Conservation (phyloP, 1,284 basidiomycete species). For the Psilocybe mexicana region DNA sequence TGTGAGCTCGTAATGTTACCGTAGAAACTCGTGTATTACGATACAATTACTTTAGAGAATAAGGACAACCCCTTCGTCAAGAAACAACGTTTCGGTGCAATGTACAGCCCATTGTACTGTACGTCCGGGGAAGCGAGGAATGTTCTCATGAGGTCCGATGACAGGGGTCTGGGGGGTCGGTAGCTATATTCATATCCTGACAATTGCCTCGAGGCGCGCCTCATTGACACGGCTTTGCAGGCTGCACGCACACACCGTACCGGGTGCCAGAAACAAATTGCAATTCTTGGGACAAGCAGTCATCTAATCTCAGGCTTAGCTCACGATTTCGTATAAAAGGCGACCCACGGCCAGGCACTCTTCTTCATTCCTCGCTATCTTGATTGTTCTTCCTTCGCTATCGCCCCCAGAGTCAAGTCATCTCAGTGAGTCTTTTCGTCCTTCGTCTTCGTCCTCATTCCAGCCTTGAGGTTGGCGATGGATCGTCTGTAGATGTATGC, state of each 20-base stretch:
- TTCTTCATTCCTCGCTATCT: background rate
- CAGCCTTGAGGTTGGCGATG: too few relatives aligned
- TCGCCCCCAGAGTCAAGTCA: background rate
- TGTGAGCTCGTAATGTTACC: background rate
- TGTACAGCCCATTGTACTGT: too few relatives aligned
- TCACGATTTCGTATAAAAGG: background rate
- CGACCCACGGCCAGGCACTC: background rate
- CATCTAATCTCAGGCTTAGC: constrained; percentile 17
- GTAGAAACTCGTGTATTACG: too few relatives aligned
- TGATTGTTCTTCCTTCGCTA: background rate
- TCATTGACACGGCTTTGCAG: constrained; percentile 23
- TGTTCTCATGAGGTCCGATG: too few relatives aligned
- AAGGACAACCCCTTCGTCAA: too few relatives aligned
- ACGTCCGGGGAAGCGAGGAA: too few relatives aligned
- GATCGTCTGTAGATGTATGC: too few relatives aligned
- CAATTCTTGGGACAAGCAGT: constrained; percentile 1
- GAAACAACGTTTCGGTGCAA: too few relatives aligned
- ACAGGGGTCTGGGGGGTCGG: too few relatives aligned
- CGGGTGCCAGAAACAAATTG: background rate
- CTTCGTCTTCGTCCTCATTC: too few relatives aligned
- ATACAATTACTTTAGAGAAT: too few relatives aligned
- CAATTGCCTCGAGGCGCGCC: constrained; percentile 36
- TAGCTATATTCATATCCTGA: background rate
- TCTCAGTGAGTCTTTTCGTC: too few relatives aligned
- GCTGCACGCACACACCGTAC: background rate